Evolutionary conservation across 2,329 filamentous ascomycete genomes (phyloP).

Genomic region (Diaporthe nobilis): DNA sequence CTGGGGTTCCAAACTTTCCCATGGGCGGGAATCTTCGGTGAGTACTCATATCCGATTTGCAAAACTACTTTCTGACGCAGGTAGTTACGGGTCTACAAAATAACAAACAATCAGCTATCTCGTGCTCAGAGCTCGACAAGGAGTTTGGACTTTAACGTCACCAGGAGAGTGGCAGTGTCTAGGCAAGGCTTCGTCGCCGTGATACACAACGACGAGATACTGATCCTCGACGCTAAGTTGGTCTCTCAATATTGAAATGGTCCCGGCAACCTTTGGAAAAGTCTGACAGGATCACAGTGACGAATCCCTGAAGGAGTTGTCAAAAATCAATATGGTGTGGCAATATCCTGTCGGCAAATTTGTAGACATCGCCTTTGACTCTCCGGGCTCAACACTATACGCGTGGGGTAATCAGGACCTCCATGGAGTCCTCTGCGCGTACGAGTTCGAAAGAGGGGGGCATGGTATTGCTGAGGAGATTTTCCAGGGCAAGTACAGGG

Average conservation of each 20-base stretch:
- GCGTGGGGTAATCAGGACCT: slow-evolving; percentile 30
- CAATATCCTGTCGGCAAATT: slow-evolving; percentile 19
- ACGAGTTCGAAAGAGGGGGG: background rate
- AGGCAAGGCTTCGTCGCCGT: slow-evolving; percentile 20
- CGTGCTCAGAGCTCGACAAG: background rate
- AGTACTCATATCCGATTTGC: background rate
- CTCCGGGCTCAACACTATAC: slow-evolving; percentile 14
- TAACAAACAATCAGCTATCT: background rate
- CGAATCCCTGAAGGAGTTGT: background rate
- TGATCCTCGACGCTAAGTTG: slow-evolving; percentile 26
- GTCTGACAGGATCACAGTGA: background rate
- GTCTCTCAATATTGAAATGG: background rate
- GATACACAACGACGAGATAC: slow-evolving; percentile 27
- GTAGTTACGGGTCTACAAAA: slow-evolving; percentile 27
- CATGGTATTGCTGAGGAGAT: background rate
- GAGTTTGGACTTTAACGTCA: background rate
- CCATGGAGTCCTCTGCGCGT: slow-evolving; percentile 11
- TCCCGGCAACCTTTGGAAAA: too few relatives aligned
- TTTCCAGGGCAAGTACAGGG: slow-evolving; percentile 27
- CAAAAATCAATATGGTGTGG: background rate
- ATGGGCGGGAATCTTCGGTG: background rate
- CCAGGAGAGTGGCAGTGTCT: slow-evolving; percentile 33
- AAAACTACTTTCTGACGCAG: background rate
- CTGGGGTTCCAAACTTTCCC: slow-evolving; percentile 4
- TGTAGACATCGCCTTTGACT: slow-evolving; percentile 27